Evolutionary conservation across 192 early-diverging fungal genomes (phyloP).

Genomic region (Spizellomyces sp.): DNA sequence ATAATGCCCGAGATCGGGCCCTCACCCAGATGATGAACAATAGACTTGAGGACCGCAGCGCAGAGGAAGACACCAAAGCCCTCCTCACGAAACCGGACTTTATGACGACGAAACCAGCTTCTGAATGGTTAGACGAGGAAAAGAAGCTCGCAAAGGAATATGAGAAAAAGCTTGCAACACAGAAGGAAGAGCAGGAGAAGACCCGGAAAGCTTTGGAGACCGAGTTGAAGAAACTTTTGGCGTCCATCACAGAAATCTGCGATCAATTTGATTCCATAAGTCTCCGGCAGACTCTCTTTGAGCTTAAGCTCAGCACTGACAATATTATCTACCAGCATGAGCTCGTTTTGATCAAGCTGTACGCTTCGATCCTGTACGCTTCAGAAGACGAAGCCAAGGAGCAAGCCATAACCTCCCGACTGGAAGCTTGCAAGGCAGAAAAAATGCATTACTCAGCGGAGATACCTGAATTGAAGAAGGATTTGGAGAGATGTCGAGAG

Average conservation of each 20-base stretch:
- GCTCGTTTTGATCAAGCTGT: conserved; percentile 52
- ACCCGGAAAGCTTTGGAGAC: conserved; percentile 64
- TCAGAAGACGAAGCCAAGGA: conserved; percentile 55
- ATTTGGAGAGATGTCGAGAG: conserved; percentile 54
- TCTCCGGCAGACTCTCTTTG: conserved; percentile 42
- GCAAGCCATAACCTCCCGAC: conserved; percentile 29
- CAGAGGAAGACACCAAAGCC: conserved; percentile 53
- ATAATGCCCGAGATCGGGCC: conserved; percentile 58
- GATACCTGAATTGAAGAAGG: conserved; percentile 65
- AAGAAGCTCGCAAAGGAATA: conserved; percentile 59
- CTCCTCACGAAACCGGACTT: conserved; percentile 55
- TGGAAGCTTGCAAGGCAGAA: conserved; percentile 49
- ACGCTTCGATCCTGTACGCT: conserved; percentile 34
- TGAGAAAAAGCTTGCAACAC: conserved; percentile 62
- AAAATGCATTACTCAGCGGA: conserved; percentile 39
- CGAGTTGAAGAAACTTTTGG: conserved; percentile 59
- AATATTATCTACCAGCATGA: conserved; percentile 51
- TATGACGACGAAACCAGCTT: conserved; percentile 59
- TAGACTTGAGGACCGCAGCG: conserved; percentile 54
- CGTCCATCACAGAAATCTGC: conserved; percentile 50
- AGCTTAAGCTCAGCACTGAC: conserved; percentile 50
- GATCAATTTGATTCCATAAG: conserved; percentile 45
- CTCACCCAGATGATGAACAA: conserved; percentile 65
- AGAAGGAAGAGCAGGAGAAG: conserved; percentile 69
- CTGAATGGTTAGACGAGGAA: conserved; percentile 63